Evolutionary conservation across 768 basidiomycete genomes (phyloP), one percentile per base, ranked within the genome.

Genomic region (Rhizopogon sp.): DNA sequence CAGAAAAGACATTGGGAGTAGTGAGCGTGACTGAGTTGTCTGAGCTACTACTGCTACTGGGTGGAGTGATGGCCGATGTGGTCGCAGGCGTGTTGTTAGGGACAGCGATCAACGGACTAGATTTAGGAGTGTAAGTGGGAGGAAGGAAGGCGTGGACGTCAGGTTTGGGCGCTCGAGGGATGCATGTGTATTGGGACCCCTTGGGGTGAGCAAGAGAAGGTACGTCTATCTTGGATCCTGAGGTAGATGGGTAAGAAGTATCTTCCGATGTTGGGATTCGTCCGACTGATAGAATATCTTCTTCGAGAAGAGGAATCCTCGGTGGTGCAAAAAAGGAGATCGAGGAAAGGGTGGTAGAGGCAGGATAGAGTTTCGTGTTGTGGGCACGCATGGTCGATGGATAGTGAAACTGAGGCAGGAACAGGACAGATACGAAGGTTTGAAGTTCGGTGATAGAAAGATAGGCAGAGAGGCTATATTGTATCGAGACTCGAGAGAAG

Each of bases 61-160:
- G 33, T 11, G 35, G 29, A 28, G 39, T 11, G 5, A 33, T 20
- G 9, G 22, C 20, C 13, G 57, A 43, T 0, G 56, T 35, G 4
- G n/a, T 31, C 22, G 58, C 61, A 3, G 66, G 67, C 6, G 62
- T 70, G 53, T 70, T 68, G 57, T 68, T 58, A 2, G 69, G 67
- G 0, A 68, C 68, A 9, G 35, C 58, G 6, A 61, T 60, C 41
- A 50, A 47, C 6, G 52, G 55, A 40, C 50, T 37, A 5, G 60
- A n/a, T 22, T 58, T 58, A 4, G 42, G 57, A 29, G 64, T 55
- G 56, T 65, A 68, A 0, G 66, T 58, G 0, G 64, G 66, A 14
- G 62, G 66, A 37, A 58, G 64, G 58, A 68, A 68, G 3, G 43
- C 54, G 3, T 68, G 59, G 1, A 56, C 60, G 47, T 68, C 67